Base-by-base conservation (phyloP, 2,329 filamentous ascomycete genomes). In the Talaromyces piceae region DNA sequence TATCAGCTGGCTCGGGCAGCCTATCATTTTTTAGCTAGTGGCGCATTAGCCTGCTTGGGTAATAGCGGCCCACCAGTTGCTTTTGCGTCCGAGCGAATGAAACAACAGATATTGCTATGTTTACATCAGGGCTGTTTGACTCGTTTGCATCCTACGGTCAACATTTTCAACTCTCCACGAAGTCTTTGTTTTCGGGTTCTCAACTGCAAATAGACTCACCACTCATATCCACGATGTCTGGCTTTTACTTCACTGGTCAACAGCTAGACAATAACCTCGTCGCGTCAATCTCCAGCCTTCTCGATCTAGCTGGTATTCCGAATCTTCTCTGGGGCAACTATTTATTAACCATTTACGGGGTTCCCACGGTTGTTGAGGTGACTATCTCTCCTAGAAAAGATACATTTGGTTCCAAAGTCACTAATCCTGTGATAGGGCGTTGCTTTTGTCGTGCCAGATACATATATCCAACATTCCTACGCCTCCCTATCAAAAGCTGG, bases 251-350 rank as follows among this genome's bases (percentile, higher is more conserved):
- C 41, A 46, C 41, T 39, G 37, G 23, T 6, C 47, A 47, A 16
- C 22, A 41, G 7, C 52, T 57, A 30, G 46, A 58, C 47, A 45
- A 56, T 8, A 50, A 52, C 2, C 52, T 63, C 16, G 51, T 61
- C 27, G 33, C 53, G 22, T 56, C 50, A n/a, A 54, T 62, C 11
- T 59, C 58, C 44, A 50, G 39, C 28, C 54, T 59, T 45, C 57
- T 64, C n/a, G 41, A 53, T 30, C 31, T 22, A 4, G 50, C 30
- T 50, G 45, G 45, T 41, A 49, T 64, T 16, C 58, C 62, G 1
- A 62, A 61, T 53, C 33, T 63, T 31, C 57, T 64, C 4, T 62
- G 58, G 60, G 63, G 59, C n/a, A 62, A 64, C 50, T 63, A 58
- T 53, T 55, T 64, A 41, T 52, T 64, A 37, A 63, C 60, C 25